Base-by-base conservation (phyloP, 2,329 filamentous ascomycete species). In the Hortaea werneckii region DNA sequence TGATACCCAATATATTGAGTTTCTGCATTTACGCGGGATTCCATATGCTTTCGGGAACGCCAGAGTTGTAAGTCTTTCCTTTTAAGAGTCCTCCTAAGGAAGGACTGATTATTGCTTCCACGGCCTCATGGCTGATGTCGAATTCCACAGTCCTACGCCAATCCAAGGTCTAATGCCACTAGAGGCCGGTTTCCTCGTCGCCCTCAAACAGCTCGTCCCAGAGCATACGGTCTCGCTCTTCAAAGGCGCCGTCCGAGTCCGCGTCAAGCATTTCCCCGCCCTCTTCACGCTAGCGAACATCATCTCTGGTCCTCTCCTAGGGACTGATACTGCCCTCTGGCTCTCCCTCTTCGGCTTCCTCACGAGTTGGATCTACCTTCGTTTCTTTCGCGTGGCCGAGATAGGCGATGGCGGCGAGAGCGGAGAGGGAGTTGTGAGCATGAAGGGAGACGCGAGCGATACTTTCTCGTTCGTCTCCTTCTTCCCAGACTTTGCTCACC, bases 201-300 rank as follows among this genome's bases (percentile, higher is more conserved):
- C 90, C 45, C 95, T 96, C 69, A 96, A 94, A 69, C 92, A 98
- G 68, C 85, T 98, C 42, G 85, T 96, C 32, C 92, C 92, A 20
- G 89, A 95, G 51, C 92, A 98, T 67, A 98, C 92, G 8, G 90
- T 96, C 44, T 92, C 90, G 4, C 79, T 98, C 48, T 90, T 95
- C 71, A 84, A 85, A 53, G 88, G 88, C 53, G 71, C 95, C 50
- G 65, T 96, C 48, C 94, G 92, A 49, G 80, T 96, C 65, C 85
- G 90, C 55, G 88, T 98, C 45, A 82, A 83, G 63, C 80, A 83
- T 63, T 83, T 83, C 71, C 94, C 70, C 52, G 92, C 69, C 74
- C 85, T 80, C 64, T 95, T 76, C 72, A 80, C 76, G 52, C 65
- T 86, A 47, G 77, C 94, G 49, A 82, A 85, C 54, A 74, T 83